phyloP scores from a whole-genome alignment of 2,329 filamentous ascomycete genomes.

The Exophiala sp. region DNA sequence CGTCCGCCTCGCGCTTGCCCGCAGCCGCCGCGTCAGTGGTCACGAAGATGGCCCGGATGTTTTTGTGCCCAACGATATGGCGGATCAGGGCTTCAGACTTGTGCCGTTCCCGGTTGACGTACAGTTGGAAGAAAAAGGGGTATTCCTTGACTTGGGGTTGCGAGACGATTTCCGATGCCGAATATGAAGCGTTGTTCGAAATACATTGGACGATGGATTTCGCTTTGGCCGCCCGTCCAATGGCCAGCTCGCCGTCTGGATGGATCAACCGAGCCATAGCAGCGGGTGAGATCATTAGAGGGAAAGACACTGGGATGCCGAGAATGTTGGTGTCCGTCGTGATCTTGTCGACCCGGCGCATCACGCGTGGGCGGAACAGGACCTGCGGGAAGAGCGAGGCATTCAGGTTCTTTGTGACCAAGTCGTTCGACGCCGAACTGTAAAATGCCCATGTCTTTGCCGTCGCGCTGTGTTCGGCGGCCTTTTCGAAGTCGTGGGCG shows the following conservation, averaged over 20 bases:
- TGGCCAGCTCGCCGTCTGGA: slow-evolving; percentile 56
- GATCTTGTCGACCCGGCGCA: slow-evolving; percentile 52
- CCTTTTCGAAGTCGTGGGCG: slow-evolving; percentile 55
- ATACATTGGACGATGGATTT: slow-evolving; percentile 55
- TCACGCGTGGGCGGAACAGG: slow-evolving; percentile 53
- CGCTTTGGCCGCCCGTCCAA: slow-evolving; percentile 49
- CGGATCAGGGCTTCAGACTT: slow-evolving; percentile 46
- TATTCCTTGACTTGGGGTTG: slow-evolving; percentile 35
- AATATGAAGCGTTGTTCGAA: slow-evolving; percentile 57
- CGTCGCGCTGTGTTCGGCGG: slow-evolving; percentile 50
- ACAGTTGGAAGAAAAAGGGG: slow-evolving; percentile 52
- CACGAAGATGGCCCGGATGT: slow-evolving; percentile 28
- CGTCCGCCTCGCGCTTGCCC: slow-evolving; percentile 53
- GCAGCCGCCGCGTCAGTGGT: slow-evolving; percentile 35
- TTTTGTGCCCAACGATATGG: slow-evolving; percentile 30
- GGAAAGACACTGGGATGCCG: slow-evolving; percentile 48
- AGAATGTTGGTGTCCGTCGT: slow-evolving; percentile 51
- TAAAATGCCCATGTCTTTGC: slow-evolving; percentile 66
- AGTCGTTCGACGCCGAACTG: slow-evolving; percentile 59
- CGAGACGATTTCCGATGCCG: slow-evolving; percentile 49
- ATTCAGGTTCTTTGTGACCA: slow-evolving; percentile 54
- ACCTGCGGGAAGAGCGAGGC: slow-evolving; percentile 51
- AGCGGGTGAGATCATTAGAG: slow-evolving; percentile 59
- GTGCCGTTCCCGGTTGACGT: slow-evolving; percentile 48
- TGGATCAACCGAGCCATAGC: slow-evolving; percentile 61